Conservation (phyloP, 1,284 basidiomycete genomes). For the Sphagnurus paluster region DNA sequence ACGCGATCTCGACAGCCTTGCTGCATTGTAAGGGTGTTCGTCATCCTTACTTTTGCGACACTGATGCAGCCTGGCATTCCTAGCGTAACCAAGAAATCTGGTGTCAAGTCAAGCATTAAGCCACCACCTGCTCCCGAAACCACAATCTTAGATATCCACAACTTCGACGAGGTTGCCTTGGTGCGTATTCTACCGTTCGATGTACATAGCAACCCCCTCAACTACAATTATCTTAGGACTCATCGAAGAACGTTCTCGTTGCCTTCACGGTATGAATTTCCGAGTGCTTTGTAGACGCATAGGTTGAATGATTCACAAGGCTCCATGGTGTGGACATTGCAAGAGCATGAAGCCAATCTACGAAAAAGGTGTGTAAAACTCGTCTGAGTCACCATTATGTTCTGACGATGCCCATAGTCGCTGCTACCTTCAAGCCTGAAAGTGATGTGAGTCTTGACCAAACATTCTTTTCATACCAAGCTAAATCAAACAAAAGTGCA, state of each 20-base stretch:
- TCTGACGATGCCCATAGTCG: constrained; percentile 53
- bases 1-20: constrained; percentile 81
- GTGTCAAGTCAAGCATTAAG: constrained; percentile 84
- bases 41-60: constrained; percentile 1
- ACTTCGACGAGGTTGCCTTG: constrained; percentile 77
- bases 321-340: constrained; percentile 89
- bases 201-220: constrained; percentile 6
- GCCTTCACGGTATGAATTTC: constrained; percentile 72
- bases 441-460: constrained; percentile 53
- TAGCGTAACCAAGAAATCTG: constrained; percentile 76
- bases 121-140: constrained; percentile 79
- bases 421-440: constrained; percentile 78
- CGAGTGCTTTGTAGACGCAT: constrained; percentile 2
- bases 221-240: constrained; percentile 46
- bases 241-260: constrained; percentile 84
- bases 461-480: not conserved
- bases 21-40: constrained; percentile 55
- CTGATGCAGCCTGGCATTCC: not conserved
- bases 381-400: constrained; percentile 21
- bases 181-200: constrained; percentile 37
- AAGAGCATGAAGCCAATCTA: constrained; percentile 87
- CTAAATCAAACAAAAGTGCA: constrained; percentile 49
- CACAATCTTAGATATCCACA: constrained; percentile 66
- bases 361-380: constrained; percentile 54
- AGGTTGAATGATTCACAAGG: constrained; percentile 34